Evolutionary conservation across 176 grass and related monocot species (phyloP).

Genomic region (Musa schizocarpa): DNA sequence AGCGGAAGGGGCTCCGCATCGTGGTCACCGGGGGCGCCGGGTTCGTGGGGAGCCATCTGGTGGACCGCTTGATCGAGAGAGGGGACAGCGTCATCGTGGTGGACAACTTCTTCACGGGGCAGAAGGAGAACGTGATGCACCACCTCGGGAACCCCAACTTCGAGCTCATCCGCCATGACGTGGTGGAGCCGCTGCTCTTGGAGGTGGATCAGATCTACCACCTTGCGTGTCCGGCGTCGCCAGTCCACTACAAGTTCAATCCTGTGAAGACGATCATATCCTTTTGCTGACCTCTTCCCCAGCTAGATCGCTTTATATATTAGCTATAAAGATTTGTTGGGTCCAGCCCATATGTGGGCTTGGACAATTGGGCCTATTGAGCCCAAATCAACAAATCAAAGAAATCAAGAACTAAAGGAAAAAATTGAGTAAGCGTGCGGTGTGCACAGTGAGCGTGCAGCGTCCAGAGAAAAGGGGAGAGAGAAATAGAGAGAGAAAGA

Average conservation of each 20-base stretch:
- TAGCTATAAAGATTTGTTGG: not conserved
- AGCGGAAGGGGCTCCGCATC: not conserved
- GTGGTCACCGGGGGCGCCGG: not conserved
- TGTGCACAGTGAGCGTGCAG: too few relatives aligned
- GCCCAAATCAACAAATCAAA: too few relatives aligned
- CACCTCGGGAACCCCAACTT: not conserved
- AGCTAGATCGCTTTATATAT: not conserved
- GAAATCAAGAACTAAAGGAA: too few relatives aligned
- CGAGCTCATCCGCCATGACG: not conserved
- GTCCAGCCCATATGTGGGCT: too few relatives aligned
- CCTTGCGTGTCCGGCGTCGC: not conserved
- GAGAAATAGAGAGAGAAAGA: too few relatives aligned
- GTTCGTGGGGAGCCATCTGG: not conserved
- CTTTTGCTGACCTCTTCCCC: not conserved
- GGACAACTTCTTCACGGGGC: not conserved
- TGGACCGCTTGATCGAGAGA: not conserved
- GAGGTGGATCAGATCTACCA: slow-evolving; percentile 5
- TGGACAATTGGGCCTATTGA: too few relatives aligned
- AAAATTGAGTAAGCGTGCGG: too few relatives aligned
- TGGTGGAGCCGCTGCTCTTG: slow-evolving; percentile 1
- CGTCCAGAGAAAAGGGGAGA: too few relatives aligned
- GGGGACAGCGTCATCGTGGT: not conserved
- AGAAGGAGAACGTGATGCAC: not conserved
- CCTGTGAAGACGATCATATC: slow-evolving; percentile 2
- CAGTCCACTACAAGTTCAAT: not conserved